Base-by-base conservation (phyloP, 371 early-diverging fungal genomes). In the Rhizopus arrhizus region DNA sequence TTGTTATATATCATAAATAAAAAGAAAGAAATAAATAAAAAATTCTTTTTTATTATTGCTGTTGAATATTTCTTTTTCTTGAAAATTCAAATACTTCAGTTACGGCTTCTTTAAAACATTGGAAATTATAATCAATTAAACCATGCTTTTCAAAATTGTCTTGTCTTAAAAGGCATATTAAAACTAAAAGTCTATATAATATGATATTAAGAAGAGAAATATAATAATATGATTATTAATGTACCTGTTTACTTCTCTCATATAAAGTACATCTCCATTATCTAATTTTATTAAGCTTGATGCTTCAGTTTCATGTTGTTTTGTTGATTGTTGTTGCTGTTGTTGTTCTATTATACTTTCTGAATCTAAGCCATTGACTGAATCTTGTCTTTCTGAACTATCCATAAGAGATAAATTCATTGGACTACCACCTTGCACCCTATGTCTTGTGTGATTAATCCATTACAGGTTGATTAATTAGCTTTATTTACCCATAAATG, bases 111-210 rank as follows among this genome's bases (percentile, higher is more conserved):
- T 89, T 89, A 64, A 89, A 89, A 62, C 89, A 89, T 55, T 85
- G 86, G 48, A 95, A 92, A 63, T 95, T 95, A 75, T 91, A 93
- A 61, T 95, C 94, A 52, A 95, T 85, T 68, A 95, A 65, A 4
- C 93, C 95, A 63, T 90, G 91, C 66, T 90, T 92, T 61, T 91
- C 92, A 78, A 91, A 94, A 42, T 90, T 91, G 56, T 93, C 95
- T 38, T 92, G 86, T 31, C 94, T 81, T 47, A 95, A 64, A 52
- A 95, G 72, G 70, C 91, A 91, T 43, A 95, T 92, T 53, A 94
- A 69, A 3, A 91, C 88, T 34, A 95, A 73, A 29, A 88, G 74
- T 65, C 91, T 87, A 63, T 11, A 32, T 7, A 13, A 16, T 16
- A 48, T 42, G 16, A 22, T 22, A 22, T 22, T 22, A 22, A 22